Evolutionary conservation across 345 rosid genomes (phyloP).

Genomic region (Sisymbrium irio): DNA sequence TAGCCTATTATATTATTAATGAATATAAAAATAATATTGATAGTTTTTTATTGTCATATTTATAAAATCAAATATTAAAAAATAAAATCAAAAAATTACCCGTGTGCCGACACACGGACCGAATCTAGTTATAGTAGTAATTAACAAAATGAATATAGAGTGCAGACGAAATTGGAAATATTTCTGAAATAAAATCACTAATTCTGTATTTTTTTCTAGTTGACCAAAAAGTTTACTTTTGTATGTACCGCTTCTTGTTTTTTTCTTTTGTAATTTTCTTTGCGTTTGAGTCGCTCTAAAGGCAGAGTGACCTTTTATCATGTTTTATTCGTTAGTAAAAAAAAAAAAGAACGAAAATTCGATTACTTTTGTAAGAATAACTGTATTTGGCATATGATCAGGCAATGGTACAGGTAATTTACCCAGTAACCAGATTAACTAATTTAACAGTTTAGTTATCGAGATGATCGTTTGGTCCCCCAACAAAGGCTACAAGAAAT

Average conservation of each 20-base stretch:
- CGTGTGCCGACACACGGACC: no score
- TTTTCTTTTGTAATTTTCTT: neutral
- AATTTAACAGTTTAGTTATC: conserved; percentile 28
- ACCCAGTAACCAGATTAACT: neutral
- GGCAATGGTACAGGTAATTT: conserved; percentile 13
- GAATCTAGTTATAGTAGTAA: neutral
- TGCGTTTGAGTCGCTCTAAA: neutral
- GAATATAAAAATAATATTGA: no score
- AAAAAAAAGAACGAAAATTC: no score
- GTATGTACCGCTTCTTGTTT: neutral
- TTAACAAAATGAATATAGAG: neutral
- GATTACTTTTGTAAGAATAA: neutral
- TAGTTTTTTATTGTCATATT: no score
- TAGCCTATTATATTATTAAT: no score
- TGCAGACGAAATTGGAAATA: neutral
- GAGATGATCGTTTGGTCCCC: conserved; percentile 33
- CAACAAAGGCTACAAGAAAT: conserved; percentile 33
- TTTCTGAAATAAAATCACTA: neutral
- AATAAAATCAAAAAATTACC: no score
- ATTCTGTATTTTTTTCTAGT: neutral
- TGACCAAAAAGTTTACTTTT: neutral
- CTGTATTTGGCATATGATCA: neutral
- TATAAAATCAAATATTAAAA: no score
- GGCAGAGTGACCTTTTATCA: neutral
- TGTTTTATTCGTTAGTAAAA: neutral